These are phyloP conservation scores for sunflower (Helianthus annuus) DNA, from an alignment of 129 eudicot genomes.

Conservation along the genomic window DNA sequence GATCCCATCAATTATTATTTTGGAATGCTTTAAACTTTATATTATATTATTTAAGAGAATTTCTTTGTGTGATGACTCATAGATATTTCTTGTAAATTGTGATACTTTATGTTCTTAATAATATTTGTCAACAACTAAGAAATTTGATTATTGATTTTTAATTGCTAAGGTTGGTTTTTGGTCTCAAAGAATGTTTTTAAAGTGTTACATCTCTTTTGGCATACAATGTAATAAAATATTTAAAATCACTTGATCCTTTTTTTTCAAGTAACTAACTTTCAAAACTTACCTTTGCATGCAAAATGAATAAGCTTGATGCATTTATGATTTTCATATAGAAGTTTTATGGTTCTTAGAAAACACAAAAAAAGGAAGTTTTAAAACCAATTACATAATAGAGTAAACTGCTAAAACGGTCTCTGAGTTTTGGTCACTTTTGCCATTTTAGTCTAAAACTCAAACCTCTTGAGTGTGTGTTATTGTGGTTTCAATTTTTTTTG, in stretches of 20 bases:
- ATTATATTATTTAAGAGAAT: conserved; percentile 5
- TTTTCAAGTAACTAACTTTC: not conserved
- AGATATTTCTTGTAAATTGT: not conserved
- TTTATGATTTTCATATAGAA: no score
- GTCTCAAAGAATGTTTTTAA: not conserved
- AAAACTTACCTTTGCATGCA: no score
- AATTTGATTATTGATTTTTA: not conserved
- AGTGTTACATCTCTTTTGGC: not conserved
- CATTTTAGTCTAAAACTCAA: no score
- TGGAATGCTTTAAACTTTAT: conserved; percentile 5
- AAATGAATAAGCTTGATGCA: no score
- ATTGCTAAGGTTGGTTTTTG: not conserved
- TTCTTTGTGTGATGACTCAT: not conserved
- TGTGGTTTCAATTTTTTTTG: no score
- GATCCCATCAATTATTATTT: not conserved
- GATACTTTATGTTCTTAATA: not conserved
- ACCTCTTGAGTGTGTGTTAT: no score
- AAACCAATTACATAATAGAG: no score
- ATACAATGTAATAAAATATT: not conserved
- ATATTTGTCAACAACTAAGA: not conserved
- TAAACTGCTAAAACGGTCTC: no score
- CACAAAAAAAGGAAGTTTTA: not conserved
- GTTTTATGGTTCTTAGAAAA: no score
- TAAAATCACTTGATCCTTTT: not conserved
- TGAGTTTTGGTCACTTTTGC: no score